A percentile compares a stretch with the other conserved stretches of the same genome.
Conservation (phyloP, 768 basidiomycete genomes). For the Goffeauzyma gilvescens region DNA sequence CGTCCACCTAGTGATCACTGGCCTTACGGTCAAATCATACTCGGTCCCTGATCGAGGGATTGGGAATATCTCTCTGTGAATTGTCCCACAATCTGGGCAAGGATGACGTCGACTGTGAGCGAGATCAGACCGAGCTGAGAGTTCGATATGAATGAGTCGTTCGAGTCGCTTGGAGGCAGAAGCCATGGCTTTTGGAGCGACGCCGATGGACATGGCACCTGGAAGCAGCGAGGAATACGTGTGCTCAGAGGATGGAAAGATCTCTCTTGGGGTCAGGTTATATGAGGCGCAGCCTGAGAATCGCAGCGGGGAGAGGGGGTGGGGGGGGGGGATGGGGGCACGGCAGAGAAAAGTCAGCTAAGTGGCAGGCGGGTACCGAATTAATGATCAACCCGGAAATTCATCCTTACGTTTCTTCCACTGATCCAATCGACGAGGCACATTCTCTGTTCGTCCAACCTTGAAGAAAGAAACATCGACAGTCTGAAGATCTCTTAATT, state of each 20-base stretch:
- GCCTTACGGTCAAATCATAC: constrained; percentile 21
- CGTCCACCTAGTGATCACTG: constrained; percentile 24
- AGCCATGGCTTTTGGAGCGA: not conserved
- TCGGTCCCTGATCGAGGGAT: constrained; percentile 9
- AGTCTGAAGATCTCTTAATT: constrained; percentile 27
- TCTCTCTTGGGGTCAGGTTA: constrained; percentile 24
- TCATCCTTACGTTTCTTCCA: constrained; percentile 28
- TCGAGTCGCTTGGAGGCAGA: constrained; percentile 6
- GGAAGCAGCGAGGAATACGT: not conserved
- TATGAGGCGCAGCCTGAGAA: constrained; percentile 22
- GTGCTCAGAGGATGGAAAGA: constrained; percentile 19
- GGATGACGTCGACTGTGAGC: constrained; percentile 10
- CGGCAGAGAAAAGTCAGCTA: not conserved
- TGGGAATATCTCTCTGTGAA: constrained; percentile 30
- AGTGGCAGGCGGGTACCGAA: not conserved
- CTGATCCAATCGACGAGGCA: constrained; percentile 25
- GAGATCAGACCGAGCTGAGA: constrained; percentile 17
- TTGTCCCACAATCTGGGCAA: constrained; percentile 23
- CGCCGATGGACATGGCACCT: constrained; percentile 7
- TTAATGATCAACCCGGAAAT: not conserved
- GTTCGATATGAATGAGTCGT: constrained; percentile 28
- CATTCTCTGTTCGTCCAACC: constrained; percentile 29
- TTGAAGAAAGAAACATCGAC: constrained; percentile 21
- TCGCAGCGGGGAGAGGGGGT: not conserved
- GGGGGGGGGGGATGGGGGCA: too few relatives aligned